Conservation (phyloP, 768 basidiomycete species). For the Auriscalpium vulgare region DNA sequence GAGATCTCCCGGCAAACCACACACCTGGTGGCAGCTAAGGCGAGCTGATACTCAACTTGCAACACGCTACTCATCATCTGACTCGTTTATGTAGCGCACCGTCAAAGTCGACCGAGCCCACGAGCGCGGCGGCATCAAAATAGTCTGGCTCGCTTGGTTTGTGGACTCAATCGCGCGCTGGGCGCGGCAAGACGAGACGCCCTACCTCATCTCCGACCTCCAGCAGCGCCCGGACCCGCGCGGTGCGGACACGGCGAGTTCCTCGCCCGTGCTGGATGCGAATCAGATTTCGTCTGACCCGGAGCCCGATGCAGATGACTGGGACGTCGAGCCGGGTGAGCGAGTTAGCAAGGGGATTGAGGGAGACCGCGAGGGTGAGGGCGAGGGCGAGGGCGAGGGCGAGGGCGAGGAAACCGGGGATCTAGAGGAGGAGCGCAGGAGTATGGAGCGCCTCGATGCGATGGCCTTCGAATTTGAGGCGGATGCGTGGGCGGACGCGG, state of each 20-base stretch:
- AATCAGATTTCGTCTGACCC: conserved; percentile 56
- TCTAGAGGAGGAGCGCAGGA: conserved; percentile 10
- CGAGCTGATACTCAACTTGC: conserved; percentile 23
- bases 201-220: conserved; percentile 63
- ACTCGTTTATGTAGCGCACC: conserved; percentile 49
- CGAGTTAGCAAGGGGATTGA: conserved; percentile 10
- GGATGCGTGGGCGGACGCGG: conserved; percentile 13
- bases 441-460: too few species aligned
- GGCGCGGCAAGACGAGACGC: conserved; percentile 69
- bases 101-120: conserved; percentile 85
- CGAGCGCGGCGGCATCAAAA: conserved; percentile 65
- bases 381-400: conserved; percentile 12
- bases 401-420: conserved; percentile 8
- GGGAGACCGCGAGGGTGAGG: conserved; percentile 18
- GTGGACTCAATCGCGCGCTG: conserved; percentile 86
- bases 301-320: conserved; percentile 62
- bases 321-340: conserved; percentile 33
- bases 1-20: conserved; percentile 64
- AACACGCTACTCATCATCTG: conserved; percentile 1
- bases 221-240: conserved; percentile 19
- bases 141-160: conserved; percentile 89
- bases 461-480: too few species aligned
- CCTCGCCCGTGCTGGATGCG: conserved; percentile 36
- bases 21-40: conserved; percentile 90
- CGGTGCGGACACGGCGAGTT: conserved; percentile 29